Evolutionary conservation across 176 grass and related monocot genomes (phyloP), one percentile per base, ranked within the genome.

Genomic region (Melocanna baccifera): DNA sequence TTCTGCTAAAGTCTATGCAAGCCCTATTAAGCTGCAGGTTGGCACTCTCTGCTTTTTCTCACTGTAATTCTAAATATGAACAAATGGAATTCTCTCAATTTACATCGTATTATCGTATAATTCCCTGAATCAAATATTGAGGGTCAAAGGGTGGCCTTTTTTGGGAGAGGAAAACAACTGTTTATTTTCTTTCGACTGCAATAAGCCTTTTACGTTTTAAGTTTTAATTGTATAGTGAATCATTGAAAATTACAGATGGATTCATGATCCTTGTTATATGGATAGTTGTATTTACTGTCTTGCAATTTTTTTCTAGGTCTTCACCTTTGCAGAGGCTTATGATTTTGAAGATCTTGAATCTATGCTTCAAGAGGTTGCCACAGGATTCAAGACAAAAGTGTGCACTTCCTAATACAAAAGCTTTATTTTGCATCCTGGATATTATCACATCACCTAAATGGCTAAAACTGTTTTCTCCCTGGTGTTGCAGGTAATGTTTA

Each of bases 21-120:
- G 96, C 73, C 87, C 87, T 83, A 91, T 99, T 81, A 94, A 99
- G 67, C 57, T 94, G 48, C 96, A 99, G 96, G 96, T 99, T 92
- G 4, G 66, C 79, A 66, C 63, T 25, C 20, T 28, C 30, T 84
- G 12, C 10, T 72, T 80, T 56, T 84, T 75, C 50, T 84, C 9
- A 32, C 7, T 80, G 20, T 86, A 67, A 13, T 40, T 69, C 19
- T n/a, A 48, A 51, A 83, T 61, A 22, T 67, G 10, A 67, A 85
- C 59, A 40, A 75, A 9, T 42, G 45, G 29, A 58, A 13, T 20
- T 19, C 20, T 12, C 37, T 55, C 22, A 42, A 40, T 75, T 53
- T 15, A 84, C 0, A 9, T n/a, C 26, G 37, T 37, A 40, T 23
- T 28, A 18, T 59, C 26, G 48, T 37, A 40, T 23, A 36, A 18